Base-by-base conservation (phyloP, 345 rosid species). In the Cardamine resedifolia region DNA sequence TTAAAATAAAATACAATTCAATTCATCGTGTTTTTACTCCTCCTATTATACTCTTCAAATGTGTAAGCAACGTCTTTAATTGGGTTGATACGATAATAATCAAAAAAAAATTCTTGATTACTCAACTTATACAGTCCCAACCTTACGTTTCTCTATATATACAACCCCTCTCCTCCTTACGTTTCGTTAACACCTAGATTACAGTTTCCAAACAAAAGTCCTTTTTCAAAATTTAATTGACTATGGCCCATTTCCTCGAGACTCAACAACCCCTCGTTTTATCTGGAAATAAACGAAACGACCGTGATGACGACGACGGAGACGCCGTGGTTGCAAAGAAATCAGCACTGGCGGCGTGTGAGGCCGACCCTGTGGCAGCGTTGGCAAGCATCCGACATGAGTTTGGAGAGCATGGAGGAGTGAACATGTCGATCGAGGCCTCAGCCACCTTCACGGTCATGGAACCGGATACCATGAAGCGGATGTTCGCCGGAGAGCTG, bases 391-490 rank as follows among this genome's bases (percentile, higher is more conserved):
- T 83, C 11, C 86, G 99, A 41, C 98, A 95, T 74, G 97, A 88
- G 74, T 95, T 95, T 56, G 99, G 98, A 5, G 98, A 95, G 72
- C 98, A 95, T 53, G 99, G 99, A 48, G 99, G 98, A 26, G 99
- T 88, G 33, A 95, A 95, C 81, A 95, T 92, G 98, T 95, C 99
- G 1, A 95, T 90, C 58, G 99, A 95, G 78, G 97, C 98, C 48
- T 95, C 98, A n/a, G 99, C 96, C 68, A 90, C 97, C 60, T 95
- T 95, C 88, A 91, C 98, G 47, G 99, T 90, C 72, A 91, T 95
- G 96, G 99, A 95, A 78, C 90, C 99, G 0, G 98, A 90, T 26
- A 95, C 96, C 52, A 88, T 95, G 98, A 80, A 86, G 52, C 88
- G 92, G 28, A 85, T 95, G 92, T 95, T 95, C 80, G 0, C 94